These are phyloP conservation scores for Pestalotiopsis sp. DNA, from an alignment of 2,329 filamentous ascomycete genomes.

Conservation along the genomic window DNA sequence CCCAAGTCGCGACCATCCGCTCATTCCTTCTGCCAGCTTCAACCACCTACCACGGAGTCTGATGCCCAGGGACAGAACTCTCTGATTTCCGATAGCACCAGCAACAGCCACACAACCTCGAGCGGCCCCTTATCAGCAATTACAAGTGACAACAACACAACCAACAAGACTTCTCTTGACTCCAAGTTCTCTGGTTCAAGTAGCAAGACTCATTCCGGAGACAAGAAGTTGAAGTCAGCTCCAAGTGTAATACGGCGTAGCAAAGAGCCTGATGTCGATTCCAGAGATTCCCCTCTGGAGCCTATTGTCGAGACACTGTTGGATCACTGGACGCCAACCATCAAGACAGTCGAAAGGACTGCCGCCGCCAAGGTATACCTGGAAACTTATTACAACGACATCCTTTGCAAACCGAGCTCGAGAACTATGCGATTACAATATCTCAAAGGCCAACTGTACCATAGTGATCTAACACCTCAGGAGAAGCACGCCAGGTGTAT, in stretches of 20 bases:
- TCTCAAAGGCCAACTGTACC: constrained; percentile 66
- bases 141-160: constrained; percentile 30
- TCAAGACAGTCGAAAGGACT: constrained; percentile 72
- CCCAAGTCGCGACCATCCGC: constrained; percentile 39
- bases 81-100: constrained; percentile 24
- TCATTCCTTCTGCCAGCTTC: constrained; percentile 35
- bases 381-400: constrained; percentile 80
- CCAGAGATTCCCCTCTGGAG: constrained; percentile 30
- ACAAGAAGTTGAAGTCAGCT: constrained; percentile 26
- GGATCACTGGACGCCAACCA: constrained; percentile 30
- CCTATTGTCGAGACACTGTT: constrained; percentile 22
- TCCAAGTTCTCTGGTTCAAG: constrained; percentile 38
- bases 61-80: constrained; percentile 21
- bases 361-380: constrained; percentile 84
- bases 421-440: constrained; percentile 63
- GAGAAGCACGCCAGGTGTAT: constrained; percentile 57
- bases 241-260: constrained; percentile 28
- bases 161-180: constrained; percentile 41
- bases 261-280: constrained; percentile 22
- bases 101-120: constrained; percentile 28
- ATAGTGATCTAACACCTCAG: constrained; percentile 51
- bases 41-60: constrained; percentile 25
- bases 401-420: constrained; percentile 59
- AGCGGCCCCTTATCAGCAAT: constrained; percentile 29
- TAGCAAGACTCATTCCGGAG: constrained; percentile 30